Evolutionary conservation across 805 yeast species (phyloP).

Genomic region (Crinitomyces ghanaensis): DNA sequence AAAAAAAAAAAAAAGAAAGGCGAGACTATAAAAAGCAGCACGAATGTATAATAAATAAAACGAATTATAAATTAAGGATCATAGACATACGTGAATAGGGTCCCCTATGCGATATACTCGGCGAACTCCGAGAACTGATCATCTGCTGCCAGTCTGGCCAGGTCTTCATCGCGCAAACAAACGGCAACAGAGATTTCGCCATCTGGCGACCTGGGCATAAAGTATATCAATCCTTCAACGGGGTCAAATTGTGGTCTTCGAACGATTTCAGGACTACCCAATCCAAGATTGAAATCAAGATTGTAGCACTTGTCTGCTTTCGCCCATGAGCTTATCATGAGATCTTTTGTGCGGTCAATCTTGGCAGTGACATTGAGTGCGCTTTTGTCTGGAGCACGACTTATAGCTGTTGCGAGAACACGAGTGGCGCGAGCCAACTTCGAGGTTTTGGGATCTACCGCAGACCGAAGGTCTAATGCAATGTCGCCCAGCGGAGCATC

Average conservation of each 20-base stretch:
- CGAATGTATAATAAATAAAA: too few relatives aligned
- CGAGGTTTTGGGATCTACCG: conserved; percentile 3
- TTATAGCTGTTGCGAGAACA: conserved; percentile 4
- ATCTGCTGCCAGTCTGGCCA: conserved; percentile 4
- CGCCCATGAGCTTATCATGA: conserved; percentile 13
- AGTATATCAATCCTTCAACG: conserved; percentile 10
- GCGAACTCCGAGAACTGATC: conserved; percentile 7
- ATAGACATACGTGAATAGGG: too few relatives aligned
- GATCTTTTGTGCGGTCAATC: conserved; percentile 3
- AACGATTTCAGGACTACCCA: conserved; percentile 11
- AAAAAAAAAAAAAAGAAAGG: too few relatives aligned
- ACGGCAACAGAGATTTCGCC: conserved; percentile 9
- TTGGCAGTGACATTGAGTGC: conserved; percentile 3
- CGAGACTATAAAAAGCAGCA: too few relatives aligned
- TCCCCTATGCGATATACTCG: conserved; percentile 1
- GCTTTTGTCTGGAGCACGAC: conserved; percentile 1
- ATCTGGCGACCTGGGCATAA: conserved; percentile 10
- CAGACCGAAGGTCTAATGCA: conserved; percentile 7
- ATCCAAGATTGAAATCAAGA: conserved; percentile 10
- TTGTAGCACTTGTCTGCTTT: conserved; percentile 6
- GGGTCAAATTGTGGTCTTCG: conserved; percentile 10
- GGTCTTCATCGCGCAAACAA: conserved; percentile 9
- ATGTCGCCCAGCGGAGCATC: conserved; percentile 6
- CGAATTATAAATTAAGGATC: too few relatives aligned
- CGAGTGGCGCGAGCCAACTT: not conserved